Evolutionary conservation across 495 filamentous ascomycete genomes (phyloP), one percentile per base, ranked within the genome.

Genomic region (Penicillium paradoxum): DNA sequence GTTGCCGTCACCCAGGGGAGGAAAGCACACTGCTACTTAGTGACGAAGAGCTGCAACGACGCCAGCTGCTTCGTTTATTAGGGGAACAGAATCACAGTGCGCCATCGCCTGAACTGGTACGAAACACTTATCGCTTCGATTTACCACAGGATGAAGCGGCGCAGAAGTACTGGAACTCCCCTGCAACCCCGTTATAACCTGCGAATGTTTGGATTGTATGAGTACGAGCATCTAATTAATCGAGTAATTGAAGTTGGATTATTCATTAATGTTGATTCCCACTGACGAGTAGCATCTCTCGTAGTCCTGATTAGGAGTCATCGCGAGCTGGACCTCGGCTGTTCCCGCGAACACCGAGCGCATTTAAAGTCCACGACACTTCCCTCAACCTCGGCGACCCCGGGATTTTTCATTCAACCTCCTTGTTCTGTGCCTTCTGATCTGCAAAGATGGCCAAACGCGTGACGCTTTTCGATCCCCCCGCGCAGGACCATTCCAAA

Each of bases 381-480:
- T 51, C 58, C n/a, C n/a, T 3, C 55, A 45, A 21, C 25, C 17
- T 60, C 56, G 49, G 53, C 22, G 14, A 29, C 11, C 29, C 34
- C 8, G 30, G 30, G 21, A 15, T 39, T 36, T 45, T 27, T n/a
- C 19, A 19, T 15, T 32, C 19, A 15, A n/a, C 43, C 22, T 21
- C n/a, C 13, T 25, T 4, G 15, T 17, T 25, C 24, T 37, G 22
- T 38, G 10, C 17, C 24, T 19, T 33, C 29, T 22, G 9, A 6
- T 22, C 37, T 38, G 34, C 33, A 44, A 53, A 15, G 4, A 74
- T 74, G 71, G 46, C 62, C 11, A 70, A 71, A 48, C 63, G 64
- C 18, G 65, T 68, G n/a, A 96, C 92, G 1, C 77, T 97, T 39
- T 83, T 95, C 47, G 78, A 83, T 54, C 85, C 89, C 27, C 89